Evolutionary conservation across 768 basidiomycete species (phyloP), one percentile per base, ranked within the genome.

Genomic region (Cystobasidium ongulense): DNA sequence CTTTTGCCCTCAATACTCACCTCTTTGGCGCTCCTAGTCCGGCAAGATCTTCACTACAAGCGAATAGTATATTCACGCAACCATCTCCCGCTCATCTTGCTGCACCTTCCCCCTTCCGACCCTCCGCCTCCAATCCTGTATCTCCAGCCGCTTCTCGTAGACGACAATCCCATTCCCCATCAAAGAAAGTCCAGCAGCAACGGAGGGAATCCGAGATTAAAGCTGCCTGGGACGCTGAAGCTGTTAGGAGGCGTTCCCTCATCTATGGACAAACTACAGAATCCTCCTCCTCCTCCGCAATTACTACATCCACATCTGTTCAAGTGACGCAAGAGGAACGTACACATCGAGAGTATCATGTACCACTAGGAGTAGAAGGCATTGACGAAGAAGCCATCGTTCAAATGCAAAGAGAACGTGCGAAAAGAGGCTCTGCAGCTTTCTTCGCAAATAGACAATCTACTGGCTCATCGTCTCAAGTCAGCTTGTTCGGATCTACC

Each of bases 1-100:
- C 73, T 27, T 74, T 74, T 59, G 67, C 64, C 27, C 39, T 31
- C 35, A 50, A 72, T 27, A 36, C 71, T 15, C 52, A 36, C 61
- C n/a, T 72, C 23, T 61, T 61, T 38, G 57, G 10, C 3, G 46
- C 18, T 3, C 46, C 46, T 21, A 50, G 46, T 21, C 46, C 46
- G 15, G 46, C 46, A 11, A 50, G 18, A 50, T n/a, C 4, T 11
- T 3, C 18, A 50, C n/a, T n/a, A 21, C 46, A 50, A 50, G 46
- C 46, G n/a, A 21, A 4, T 4, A 50, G 46, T 50, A 50, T 50
- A 11, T 50, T 50, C 46, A 39, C 25, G 17, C 57, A 59, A 27
- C 29, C 57, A 17, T 59, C 57, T 59, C 57, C 57, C 5, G 29
- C 33, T 7, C 11, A 23, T 15, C 2, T 23, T 29, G 57, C 57